Evolutionary conservation across 1,139 yeast species (phyloP).

Genomic region (Yamadazyma membranifaciens): DNA sequence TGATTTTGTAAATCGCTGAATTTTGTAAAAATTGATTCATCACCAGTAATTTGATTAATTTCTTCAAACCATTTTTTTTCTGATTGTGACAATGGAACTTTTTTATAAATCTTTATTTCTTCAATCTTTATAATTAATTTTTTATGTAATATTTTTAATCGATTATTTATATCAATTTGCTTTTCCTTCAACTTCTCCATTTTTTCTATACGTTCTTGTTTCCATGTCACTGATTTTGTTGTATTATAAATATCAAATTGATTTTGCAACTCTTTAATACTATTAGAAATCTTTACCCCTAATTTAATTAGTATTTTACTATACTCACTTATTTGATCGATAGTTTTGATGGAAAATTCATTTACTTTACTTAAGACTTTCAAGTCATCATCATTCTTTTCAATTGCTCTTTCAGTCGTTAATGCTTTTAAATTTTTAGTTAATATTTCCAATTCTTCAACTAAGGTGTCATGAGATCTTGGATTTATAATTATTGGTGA

Average conservation of each 20-base stretch:
- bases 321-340: slow-evolving; percentile 18
- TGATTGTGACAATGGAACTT: slow-evolving; percentile 33
- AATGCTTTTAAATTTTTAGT: not conserved
- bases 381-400: slow-evolving; percentile 5
- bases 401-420: not conserved
- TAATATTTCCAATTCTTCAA: slow-evolving; percentile 11
- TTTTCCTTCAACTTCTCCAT: slow-evolving; percentile 12
- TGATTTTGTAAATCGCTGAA: slow-evolving; percentile 11
- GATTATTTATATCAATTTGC: slow-evolving; percentile 16
- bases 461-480: slow-evolving; percentile 4
- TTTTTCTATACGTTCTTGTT: slow-evolving; percentile 5
- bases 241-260: slow-evolving; percentile 21
- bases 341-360: slow-evolving; percentile 18
- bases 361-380: slow-evolving; percentile 19
- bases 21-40: slow-evolving; percentile 2
- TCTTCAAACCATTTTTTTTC: slow-evolving; percentile 41
- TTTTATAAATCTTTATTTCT: slow-evolving; percentile 18
- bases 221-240: not conserved
- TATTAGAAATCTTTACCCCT: slow-evolving; percentile 21
- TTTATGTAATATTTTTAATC: slow-evolving; percentile 21
- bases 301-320: slow-evolving; percentile 24
- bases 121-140: slow-evolving; percentile 25
- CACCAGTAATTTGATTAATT: slow-evolving; percentile 24
- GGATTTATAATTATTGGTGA: slow-evolving; percentile 1
- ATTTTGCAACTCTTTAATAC: slow-evolving; percentile 22